Evolutionary conservation across 192 early-diverging fungal genomes (phyloP).

Genomic region (Spizellomyces sp.): DNA sequence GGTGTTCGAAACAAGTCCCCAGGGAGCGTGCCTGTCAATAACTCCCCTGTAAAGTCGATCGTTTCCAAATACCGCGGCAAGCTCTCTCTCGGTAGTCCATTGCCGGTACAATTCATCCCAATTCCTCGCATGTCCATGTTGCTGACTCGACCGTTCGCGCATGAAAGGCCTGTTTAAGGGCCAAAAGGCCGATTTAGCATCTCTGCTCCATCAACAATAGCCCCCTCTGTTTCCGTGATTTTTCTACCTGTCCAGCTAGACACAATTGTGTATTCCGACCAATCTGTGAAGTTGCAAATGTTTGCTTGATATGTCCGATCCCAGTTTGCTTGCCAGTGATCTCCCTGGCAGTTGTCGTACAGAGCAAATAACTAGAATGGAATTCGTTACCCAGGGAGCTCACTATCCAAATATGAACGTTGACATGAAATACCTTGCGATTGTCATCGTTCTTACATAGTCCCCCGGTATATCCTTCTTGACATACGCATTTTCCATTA

Average conservation of each 20-base stretch:
- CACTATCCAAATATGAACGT: not conserved
- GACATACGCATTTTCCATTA: constrained; percentile 19
- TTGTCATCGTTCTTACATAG: constrained; percentile 31
- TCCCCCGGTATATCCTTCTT: constrained; percentile 18
- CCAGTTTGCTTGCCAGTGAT: constrained; percentile 20
- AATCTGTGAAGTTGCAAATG: constrained; percentile 4
- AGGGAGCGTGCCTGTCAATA: constrained; percentile 14
- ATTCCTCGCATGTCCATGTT: constrained; percentile 17
- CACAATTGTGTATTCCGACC: not conserved
- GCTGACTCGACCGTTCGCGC: constrained; percentile 11
- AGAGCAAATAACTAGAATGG: not conserved
- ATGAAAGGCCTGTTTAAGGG: constrained; percentile 11
- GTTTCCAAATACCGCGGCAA: constrained; percentile 19
- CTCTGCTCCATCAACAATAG: not conserved
- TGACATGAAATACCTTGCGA: not conserved
- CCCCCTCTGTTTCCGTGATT: not conserved
- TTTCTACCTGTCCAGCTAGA: not conserved
- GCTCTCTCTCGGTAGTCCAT: not conserved
- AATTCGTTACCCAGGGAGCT: not conserved
- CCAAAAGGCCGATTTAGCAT: not conserved
- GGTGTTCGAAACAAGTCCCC: not conserved
- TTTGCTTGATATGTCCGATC: constrained; percentile 4
- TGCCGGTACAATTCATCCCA: constrained; percentile 23
- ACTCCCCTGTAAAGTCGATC: not conserved
- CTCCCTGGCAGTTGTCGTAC: constrained; percentile 17